These are phyloP conservation scores for Termitomyces bulborhizus DNA, from an alignment of 768 basidiomycete genomes.

Conservation along the genomic window DNA sequence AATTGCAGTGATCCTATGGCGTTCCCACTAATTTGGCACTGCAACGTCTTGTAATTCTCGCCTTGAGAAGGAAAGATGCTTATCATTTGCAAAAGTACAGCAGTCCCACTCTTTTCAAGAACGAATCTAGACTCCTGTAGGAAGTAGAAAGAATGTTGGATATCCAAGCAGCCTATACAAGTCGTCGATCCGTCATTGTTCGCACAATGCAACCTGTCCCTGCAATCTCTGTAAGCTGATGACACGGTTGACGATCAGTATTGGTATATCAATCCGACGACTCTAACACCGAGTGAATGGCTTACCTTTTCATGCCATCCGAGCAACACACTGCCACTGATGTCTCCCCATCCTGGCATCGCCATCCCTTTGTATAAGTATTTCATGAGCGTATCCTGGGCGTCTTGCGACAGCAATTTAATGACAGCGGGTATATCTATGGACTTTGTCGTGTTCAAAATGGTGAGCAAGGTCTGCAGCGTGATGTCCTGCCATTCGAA, in stretches of 20 bases:
- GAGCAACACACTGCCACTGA: constrained; percentile 55
- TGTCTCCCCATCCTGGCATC: constrained; percentile 54
- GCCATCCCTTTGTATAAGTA: constrained; percentile 98
- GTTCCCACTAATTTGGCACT: neutral
- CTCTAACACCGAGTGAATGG: neutral
- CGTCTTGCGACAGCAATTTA: constrained; percentile 62
- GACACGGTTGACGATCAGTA: neutral
- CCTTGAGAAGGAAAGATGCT: neutral
- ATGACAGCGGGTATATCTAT: constrained; percentile 78
- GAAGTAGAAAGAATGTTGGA: neutral
- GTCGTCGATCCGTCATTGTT: constrained; percentile 56
- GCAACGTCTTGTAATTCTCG: neutral
- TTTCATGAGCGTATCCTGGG: constrained; percentile 93
- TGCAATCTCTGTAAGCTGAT: constrained; percentile 85
- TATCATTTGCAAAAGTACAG: neutral
- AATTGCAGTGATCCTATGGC: neutral
- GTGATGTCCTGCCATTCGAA: constrained; percentile 54
- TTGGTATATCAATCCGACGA: constrained; percentile 13
- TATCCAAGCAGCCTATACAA: constrained; percentile 28
- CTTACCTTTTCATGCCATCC: constrained; percentile 96
- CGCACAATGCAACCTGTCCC: constrained; percentile 95
- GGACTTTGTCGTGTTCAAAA: constrained; percentile 91
- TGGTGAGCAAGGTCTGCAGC: constrained; percentile 74
- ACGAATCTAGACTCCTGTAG: neutral
- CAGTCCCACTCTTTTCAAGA: neutral